These are phyloP conservation scores for Pseudogymnoascus sp. DNA, from an alignment of 2,329 filamentous ascomycete species.

Conservation along the genomic window DNA sequence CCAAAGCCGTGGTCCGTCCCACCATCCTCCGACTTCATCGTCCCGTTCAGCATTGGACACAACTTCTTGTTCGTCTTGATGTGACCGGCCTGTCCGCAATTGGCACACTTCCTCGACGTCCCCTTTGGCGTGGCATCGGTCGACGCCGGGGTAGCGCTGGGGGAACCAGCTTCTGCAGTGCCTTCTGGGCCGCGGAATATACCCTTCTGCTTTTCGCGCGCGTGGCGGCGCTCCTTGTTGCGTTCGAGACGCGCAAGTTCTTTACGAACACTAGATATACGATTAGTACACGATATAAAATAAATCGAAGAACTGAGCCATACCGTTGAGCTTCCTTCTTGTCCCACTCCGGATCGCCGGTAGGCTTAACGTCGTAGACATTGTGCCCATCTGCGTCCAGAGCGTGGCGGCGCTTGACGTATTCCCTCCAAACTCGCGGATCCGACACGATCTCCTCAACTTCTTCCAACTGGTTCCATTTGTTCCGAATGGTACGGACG, in stretches of 20 bases:
- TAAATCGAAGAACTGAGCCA: constrained; percentile 13
- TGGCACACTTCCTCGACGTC: constrained; percentile 89
- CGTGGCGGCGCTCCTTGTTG: constrained; percentile 83
- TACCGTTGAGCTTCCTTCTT: constrained; percentile 51
- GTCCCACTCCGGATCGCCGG: constrained; percentile 59
- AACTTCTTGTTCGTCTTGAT: constrained; percentile 99
- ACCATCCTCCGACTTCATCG: constrained; percentile 54
- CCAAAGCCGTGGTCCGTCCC: constrained; percentile 52
- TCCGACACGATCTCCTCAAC: constrained; percentile 61
- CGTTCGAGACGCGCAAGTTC: constrained; percentile 80
- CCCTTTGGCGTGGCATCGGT: constrained; percentile 46
- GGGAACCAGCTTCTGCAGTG: constrained; percentile 30
- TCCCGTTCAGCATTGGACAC: constrained; percentile 79
- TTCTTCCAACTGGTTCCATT: constrained; percentile 54
- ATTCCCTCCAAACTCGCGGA: constrained; percentile 79
- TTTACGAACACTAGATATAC: constrained; percentile 47
- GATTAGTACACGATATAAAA: constrained; percentile 21
- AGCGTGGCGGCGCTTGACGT: constrained; percentile 61
- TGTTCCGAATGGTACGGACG: constrained; percentile 55
- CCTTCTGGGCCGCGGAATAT: constrained; percentile 25
- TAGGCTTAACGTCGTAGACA: constrained; percentile 52
- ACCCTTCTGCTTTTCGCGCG: constrained; percentile 82
- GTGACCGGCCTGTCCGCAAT: constrained; percentile 92
- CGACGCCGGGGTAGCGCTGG: constrained; percentile 37
- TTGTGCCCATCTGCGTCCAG: constrained; percentile 29